phyloP scores from a whole-genome alignment of 108 stramenopile species.

The Discostella pseudostelligera region DNA sequence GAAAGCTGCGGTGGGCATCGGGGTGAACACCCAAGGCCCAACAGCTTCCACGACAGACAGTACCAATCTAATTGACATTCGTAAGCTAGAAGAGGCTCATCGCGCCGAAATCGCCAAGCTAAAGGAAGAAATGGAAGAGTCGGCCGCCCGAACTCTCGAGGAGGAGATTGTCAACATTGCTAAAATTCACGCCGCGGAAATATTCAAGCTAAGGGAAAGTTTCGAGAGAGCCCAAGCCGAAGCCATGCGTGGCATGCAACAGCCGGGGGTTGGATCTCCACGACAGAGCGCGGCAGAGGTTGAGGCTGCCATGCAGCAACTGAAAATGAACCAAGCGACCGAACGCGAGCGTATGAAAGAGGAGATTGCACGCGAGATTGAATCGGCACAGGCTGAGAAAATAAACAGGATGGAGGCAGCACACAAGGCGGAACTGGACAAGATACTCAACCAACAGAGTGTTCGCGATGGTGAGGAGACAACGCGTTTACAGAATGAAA shows the following conservation, averaged over 20 bases:
- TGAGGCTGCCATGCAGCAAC: constrained; percentile 13
- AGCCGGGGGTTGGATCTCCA: neutral
- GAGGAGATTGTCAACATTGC: constrained; percentile 35
- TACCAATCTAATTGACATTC: constrained; percentile 7
- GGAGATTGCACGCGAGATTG: constrained; percentile 20
- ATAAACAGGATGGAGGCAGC: constrained; percentile 17
- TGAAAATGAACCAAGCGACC: constrained; percentile 5
- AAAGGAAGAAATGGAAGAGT: constrained; percentile 19
- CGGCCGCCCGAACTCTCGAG: constrained; percentile 18
- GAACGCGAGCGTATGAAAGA: constrained; percentile 22
- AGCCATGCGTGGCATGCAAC: constrained; percentile 16
- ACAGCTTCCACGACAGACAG: constrained; percentile 10
- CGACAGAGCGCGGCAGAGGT: constrained; percentile 1
- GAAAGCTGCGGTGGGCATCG: constrained; percentile 15
- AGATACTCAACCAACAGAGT: constrained; percentile 3
- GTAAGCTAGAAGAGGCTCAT: constrained; percentile 13
- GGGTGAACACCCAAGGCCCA: neutral
- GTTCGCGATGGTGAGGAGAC: neutral
- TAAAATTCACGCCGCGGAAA: constrained; percentile 30
- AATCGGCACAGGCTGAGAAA: constrained; percentile 15
- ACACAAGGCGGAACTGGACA: constrained; percentile 27
- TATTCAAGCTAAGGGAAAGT: constrained; percentile 26
- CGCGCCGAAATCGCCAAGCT: constrained; percentile 18
- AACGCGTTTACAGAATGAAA: constrained; percentile 15
- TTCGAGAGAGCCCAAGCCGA: constrained; percentile 26